Base-by-base conservation (phyloP, 495 filamentous ascomycete species). In the Aspergillus leporis region DNA sequence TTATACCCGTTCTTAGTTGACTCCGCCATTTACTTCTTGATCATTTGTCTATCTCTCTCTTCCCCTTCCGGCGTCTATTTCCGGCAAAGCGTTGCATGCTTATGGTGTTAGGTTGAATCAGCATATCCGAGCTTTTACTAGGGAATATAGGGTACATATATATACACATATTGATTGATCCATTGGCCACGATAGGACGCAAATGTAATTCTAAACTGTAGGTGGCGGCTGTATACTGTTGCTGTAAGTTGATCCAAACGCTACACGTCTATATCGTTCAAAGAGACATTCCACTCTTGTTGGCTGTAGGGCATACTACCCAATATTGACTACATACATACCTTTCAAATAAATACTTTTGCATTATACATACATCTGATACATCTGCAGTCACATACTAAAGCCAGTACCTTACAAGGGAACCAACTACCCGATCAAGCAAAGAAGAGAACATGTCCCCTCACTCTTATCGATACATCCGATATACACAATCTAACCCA, bases 21-120 rank as follows among this genome's bases (percentile, higher is more conserved):
- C 28, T 31, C 5, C 9, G 10, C 34, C 45, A 9, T 56, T 14
- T 28, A n/a, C 49, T 49, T 51, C 18, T 41, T 50, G 49, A 64
- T 55, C 41, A 45, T 53, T 62, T 43, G 51, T 38, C 21, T 58
- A 43, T 52, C 32, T 53, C 38, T 23, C 28, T 19, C 56, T 40
- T 34, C 25, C 34, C 61, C 54, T 46, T 61, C 55, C 50, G 46
- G 55, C 61, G 56, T 57, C 59, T 56, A 49, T 52, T 66, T 64
- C 65, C 19, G 57, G 65, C 71, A 69, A 61, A 71, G 73, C 71
- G 68, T 66, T 60, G 69, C 73, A 76, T 76, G 68, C 60, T 67
- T 59, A 67, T 70, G 70, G 70, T 68, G 73, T 77, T 75, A 66
- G 64, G 63, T 68, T 55, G 63, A 72, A 71, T 70, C 64, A 70